Base-by-base conservation (phyloP, 306 rosid genomes). In the Cyamopsis tetragonoloba region DNA sequence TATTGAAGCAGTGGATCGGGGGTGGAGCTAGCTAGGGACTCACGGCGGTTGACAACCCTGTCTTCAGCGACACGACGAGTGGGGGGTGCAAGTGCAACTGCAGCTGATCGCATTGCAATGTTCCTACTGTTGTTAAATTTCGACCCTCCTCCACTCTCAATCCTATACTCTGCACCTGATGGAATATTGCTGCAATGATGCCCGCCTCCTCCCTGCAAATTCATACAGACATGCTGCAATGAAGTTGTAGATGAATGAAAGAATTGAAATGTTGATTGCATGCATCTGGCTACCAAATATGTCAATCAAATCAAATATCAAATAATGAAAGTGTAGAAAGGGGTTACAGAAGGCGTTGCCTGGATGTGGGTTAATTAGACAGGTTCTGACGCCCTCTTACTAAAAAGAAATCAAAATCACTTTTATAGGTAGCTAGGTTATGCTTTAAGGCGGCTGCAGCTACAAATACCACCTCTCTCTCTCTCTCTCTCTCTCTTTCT, bases 101-200 rank as follows among this genome's bases (percentile, higher is more conserved):
- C n/a, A n/a, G n/a, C n/a, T n/a, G n/a, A n/a, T n/a, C 92, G 76
- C 80, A 81, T 82, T 79, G 90, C 85, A 77, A 82, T 75, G n/a
- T n/a, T n/a, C n/a, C n/a, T n/a, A 89, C 83, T 95, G 56, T 79
- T 87, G 89, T 77, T 83, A 85, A 82, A 77, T 88, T 83, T 90
- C 57, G 99, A 87, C 20, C 95, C 77, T 11, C 95, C 83, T 7
- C 97, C 89, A 6, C 85, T 83, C 30, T 89, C 89, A 24, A 72
- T 83, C 76, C 82, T 84, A 39, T 82, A 82, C 65, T 95, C 96
- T 22, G 78, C 83, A 37, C n/a, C n/a, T n/a, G n/a, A n/a, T n/a
- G n/a, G n/a, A n/a, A n/a, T n/a, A n/a, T n/a, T n/a, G n/a, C n/a
- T n/a, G n/a, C n/a, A n/a, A n/a, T n/a, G n/a, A n/a, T n/a, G n/a